Base-by-base conservation (phyloP, 148 eudicot species). In the Silene conica region DNA sequence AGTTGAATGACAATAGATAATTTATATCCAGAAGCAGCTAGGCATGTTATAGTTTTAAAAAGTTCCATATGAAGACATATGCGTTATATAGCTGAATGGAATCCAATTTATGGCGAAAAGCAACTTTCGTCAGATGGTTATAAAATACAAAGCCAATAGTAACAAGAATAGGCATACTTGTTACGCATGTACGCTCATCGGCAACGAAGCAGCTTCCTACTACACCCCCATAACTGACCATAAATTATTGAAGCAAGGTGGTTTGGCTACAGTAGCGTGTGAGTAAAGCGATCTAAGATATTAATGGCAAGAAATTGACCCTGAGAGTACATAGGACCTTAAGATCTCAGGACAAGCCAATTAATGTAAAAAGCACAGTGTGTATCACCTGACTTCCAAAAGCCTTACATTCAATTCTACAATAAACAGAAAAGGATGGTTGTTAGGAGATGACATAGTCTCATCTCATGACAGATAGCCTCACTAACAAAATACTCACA, bases 381-480 rank as follows among this genome's bases (percentile, higher is more conserved):
- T 41, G 71, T 48, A 56, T 61, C 67, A 55, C 78, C 73, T 67
- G 72, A 26, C 73, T 67, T 67, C 72, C 72, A 67, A 19, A 67
- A 67, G 72, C 66, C 72, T 46, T 55, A 57, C 58, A 56, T 38
- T 41, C 45, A 18, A 22, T 41, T 16, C 59, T 67, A 57, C 72
- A 73, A 41, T 74, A n/a, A 74, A 60, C 76, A 74, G 50, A 12
- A 74, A 20, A 12, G n/a, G 62, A 64, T 25, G 50, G 43, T 64
- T 48, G 62, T 71, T 19, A 25, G 62, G 62, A 63, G 43, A 52
- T 1, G 23, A 28, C 3, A 52, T 69, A 69, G 57, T 74, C 70
- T 18, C n/a, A n/a, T n/a, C n/a, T n/a, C 50, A 26, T 5, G 76
- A 74, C 45, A 74, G 28, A 52, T 31, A 64, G 70, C 76, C 59